Conservation (phyloP, 2,329 filamentous ascomycete genomes). For the Chaetomium olivaceum region DNA sequence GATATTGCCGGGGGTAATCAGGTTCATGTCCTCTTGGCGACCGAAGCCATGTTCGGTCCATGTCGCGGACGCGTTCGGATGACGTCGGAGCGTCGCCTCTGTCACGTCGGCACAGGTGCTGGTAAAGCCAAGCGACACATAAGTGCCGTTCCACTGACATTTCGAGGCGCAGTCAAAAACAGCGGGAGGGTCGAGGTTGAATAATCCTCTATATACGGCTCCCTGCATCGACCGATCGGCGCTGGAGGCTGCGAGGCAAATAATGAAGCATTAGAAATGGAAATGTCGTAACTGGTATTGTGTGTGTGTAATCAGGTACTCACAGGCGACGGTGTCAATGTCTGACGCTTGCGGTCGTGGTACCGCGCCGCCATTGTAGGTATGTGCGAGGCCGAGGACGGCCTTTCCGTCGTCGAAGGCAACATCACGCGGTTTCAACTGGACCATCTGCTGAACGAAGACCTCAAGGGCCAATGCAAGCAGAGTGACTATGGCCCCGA, state of each 20-base stretch:
- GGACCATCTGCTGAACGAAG: slow-evolving; percentile 28
- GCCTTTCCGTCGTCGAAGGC: slow-evolving; percentile 15
- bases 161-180: slow-evolving; percentile 27
- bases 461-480: slow-evolving; percentile 24
- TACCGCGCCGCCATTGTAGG: slow-evolving; percentile 15
- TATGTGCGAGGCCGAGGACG: slow-evolving; percentile 19
- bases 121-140: slow-evolving; percentile 27
- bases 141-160: slow-evolving; percentile 26
- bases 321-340: not conserved
- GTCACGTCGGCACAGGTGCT: slow-evolving; percentile 28
- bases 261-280: not conserved
- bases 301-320: not conserved
- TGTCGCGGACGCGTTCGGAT: slow-evolving; percentile 1
- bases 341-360: not conserved
- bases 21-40: not conserved
- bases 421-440: slow-evolving; percentile 8
- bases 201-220: slow-evolving; percentile 28
- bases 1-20: slow-evolving; percentile 13
- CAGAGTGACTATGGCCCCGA: slow-evolving; percentile 23
- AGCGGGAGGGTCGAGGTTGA: slow-evolving; percentile 11
- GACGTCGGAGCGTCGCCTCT: slow-evolving; percentile 13
- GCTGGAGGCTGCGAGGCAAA: slow-evolving; percentile 7
- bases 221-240: slow-evolving; percentile 27
- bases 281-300: not conserved
- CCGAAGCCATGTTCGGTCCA: not conserved